These are phyloP conservation scores for Chrysopogon serrulatus DNA, from an alignment of 176 grass and related monocot species.

Conservation along the genomic window DNA sequence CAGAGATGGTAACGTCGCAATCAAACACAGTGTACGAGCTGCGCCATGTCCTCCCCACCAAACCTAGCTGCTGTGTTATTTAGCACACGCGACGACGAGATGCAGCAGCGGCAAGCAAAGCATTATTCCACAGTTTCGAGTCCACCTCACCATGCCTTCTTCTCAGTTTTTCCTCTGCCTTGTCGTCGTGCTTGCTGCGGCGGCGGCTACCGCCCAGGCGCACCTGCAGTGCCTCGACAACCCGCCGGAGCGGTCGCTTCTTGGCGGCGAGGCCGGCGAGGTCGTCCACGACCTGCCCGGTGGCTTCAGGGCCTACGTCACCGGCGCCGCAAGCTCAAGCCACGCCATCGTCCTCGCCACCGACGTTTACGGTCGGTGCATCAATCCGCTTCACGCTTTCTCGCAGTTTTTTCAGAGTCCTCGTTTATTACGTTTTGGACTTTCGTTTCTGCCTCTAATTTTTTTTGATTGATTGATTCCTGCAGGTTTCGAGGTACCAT, in stretches of 20 bases:
- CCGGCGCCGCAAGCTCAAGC: neutral
- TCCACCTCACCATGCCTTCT: neutral
- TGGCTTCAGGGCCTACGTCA: conserved; percentile 35
- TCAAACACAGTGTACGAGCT: no score
- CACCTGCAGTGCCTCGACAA: neutral
- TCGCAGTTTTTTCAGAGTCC: neutral
- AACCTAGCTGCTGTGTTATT: no score
- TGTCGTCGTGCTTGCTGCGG: neutral
- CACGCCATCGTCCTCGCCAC: conserved; percentile 18
- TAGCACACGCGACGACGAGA: no score
- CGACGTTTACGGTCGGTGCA: conserved; percentile 14
- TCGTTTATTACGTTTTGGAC: neutral
- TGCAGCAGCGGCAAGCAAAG: no score
- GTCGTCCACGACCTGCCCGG: conserved; percentile 5
- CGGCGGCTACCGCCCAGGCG: neutral
- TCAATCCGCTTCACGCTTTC: neutral
- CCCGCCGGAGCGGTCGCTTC: neutral
- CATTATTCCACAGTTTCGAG: neutral
- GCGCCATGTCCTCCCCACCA: no score
- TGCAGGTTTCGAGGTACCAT: conserved; percentile 19
- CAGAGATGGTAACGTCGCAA: no score
- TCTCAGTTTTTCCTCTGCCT: neutral
- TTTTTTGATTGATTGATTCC: neutral
- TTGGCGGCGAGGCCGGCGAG: neutral
- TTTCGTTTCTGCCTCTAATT: neutral